Base-by-base conservation (phyloP, 108 stramenopile species). In the Bacterosira constricta region DNA sequence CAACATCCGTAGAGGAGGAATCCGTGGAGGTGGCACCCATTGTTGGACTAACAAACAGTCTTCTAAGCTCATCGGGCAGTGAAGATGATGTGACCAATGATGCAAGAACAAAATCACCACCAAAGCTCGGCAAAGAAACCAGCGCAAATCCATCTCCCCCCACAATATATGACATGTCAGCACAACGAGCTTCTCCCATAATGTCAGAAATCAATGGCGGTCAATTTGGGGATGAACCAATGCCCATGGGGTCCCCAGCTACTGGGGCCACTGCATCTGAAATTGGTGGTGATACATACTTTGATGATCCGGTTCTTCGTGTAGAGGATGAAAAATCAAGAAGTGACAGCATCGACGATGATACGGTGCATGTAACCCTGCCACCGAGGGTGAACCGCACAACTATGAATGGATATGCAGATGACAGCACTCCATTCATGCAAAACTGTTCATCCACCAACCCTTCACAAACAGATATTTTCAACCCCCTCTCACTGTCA, bases 221-320 rank as follows among this genome's bases (percentile, higher is more conserved):
- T 37, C 32, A 52, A 58, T 17, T 55, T 10, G 41, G 8, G 54
- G 20, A 18, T 46, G 64, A 52, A 34, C 49, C 38, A 12, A 69
- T 21, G 17, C 39, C 23, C 39, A 12, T 30, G 59, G 70, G 8
- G 23, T 67, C 54, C 58, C 75, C 53, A 17, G 30, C 26, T 44
- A 57, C 55, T 23, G 45, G 58, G 10, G 49, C 26, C 31, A 47
- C 58, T 4, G 66, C 55, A 13, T 66, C 65, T 31, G 75, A 75
- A 20, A 67, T 75, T 38, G 75, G 75, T 10, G 63, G 75, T 6
- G 75, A 75, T 54, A 66, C 66, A 5, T 75, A 75, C 35, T 75
- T 75, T 27, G 75, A 75, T 37, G 35, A 35, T 34, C 31, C 38
- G 57, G 4, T 32, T 50, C 31, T 25, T 44, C 23, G 12, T 27